Base-by-base conservation (phyloP, 768 basidiomycete genomes). In the Rubroboletus pulcherrimus region DNA sequence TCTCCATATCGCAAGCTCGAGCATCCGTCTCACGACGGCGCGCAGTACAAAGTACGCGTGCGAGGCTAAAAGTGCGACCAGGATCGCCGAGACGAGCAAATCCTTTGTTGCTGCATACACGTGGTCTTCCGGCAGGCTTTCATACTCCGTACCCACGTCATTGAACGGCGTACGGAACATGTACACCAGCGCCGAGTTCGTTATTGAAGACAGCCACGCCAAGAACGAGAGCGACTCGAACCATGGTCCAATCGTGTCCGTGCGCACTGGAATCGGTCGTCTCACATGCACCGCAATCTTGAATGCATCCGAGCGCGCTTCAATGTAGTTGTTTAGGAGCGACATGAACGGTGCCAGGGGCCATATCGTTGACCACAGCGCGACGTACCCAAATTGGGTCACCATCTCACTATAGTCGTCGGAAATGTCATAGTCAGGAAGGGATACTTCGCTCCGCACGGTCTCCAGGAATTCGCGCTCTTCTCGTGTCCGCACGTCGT, bases 401-500 rank as follows among this genome's bases (percentile, higher is more conserved):
- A 91, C 91, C 95, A 99, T 98, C 75, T 99, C 97, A 64, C 84
- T 85, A 71, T 96, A 99, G 73, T 98, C 96, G 50, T 77, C 82
- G 64, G 92, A 94, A 7, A 89, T 75, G 35, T 85, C 81, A 64
- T 95, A 94, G 38, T 85, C 85, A 0, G 94, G 90, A 46, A 95
- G 75, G 26, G 82, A 81, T 7, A 87, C 86, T 73, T 98, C 87
- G 48, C 75, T 74, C 54, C 93, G 77, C 26, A 97, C 87, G 45
- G 78, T 74, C 63, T 91, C 88, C 68, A 99, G 71, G 66, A 93
- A 94, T 52, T 80, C 81, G 41, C 86, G 77, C 68, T 97, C 96
- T 58, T 83, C 85, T 62, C 81, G 74, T 4, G 69, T 73, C 9
- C 68, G 71, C 8, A 55, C 66, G 34, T 68, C 68, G 39, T 66